phyloP scores from a whole-genome alignment of 176 grass and related monocot species.

The Zoysia pacifica region DNA sequence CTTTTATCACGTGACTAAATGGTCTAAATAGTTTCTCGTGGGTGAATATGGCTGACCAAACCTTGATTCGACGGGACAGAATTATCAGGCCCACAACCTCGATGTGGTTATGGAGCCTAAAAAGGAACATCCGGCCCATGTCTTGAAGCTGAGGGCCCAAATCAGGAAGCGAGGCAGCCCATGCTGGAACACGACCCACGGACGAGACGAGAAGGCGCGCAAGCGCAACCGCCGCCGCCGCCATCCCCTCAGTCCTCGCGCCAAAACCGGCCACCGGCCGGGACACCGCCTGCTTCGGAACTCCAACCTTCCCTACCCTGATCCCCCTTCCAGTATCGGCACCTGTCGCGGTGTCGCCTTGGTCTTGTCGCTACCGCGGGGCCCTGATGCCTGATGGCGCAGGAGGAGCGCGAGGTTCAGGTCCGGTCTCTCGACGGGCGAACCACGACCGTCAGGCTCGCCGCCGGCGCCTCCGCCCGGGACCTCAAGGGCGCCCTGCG shows the following conservation, averaged over 20 bases:
- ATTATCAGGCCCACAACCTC: no score
- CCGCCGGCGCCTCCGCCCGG: conserved; percentile 48
- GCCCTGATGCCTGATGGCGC: conserved; percentile 7
- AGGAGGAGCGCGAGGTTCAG: conserved; percentile 52
- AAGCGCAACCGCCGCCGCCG: conserved; percentile 30
- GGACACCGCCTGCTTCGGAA: neutral
- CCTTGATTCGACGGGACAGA: no score
- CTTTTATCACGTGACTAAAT: no score
- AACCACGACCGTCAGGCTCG: conserved; percentile 46
- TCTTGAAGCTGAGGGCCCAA: neutral
- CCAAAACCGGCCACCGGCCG: conserved; percentile 24
- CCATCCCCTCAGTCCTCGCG: neutral
- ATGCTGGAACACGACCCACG: neutral
- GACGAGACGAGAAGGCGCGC: conserved; percentile 3
- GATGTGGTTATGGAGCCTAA: no score
- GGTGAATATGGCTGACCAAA: no score
- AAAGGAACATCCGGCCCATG: neutral
- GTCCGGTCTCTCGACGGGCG: conserved; percentile 73
- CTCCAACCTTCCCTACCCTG: neutral
- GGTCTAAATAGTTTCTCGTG: no score
- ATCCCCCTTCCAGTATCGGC: neutral
- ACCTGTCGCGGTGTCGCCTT: neutral
- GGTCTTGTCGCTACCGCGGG: neutral
- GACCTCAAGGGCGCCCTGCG: conserved; percentile 72
- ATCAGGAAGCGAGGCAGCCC: neutral